Conservation (phyloP, 805 yeast species). For the Wickerhamomyces ciferrii region DNA sequence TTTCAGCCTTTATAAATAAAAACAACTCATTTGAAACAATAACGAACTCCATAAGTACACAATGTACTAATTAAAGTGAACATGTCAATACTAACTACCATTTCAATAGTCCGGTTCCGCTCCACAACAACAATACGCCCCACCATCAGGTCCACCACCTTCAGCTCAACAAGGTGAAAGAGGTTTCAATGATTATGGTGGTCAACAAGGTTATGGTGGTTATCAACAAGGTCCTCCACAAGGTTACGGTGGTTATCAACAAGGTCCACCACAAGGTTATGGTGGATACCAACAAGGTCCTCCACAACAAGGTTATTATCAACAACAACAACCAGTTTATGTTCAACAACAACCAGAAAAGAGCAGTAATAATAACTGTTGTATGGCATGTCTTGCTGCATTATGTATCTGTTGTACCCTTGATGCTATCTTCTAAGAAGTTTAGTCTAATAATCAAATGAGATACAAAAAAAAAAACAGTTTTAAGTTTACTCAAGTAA, state of each 20-base stretch:
- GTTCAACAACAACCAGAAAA: constrained; percentile 43
- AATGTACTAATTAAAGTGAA: neutral
- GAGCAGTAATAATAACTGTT: constrained; percentile 35
- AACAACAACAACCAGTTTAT: constrained; percentile 45
- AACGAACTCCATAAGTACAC: neutral
- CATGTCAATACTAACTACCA: neutral
- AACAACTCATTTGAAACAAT: no score
- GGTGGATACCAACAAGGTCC: constrained; percentile 34
- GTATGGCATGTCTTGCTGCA: constrained; percentile 49
- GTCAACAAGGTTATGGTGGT: constrained; percentile 23
- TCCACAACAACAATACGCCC: constrained; percentile 10
- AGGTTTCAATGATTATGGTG: constrained; percentile 17
- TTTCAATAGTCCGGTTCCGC: neutral
- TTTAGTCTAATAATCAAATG: neutral
- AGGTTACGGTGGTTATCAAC: constrained; percentile 29
- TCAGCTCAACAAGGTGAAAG: constrained; percentile 4
- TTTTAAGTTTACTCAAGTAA: no score
- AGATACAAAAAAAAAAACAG: no score
- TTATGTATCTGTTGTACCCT: constrained; percentile 51
- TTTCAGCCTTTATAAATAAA: neutral
- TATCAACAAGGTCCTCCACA: constrained; percentile 33
- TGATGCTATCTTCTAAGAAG: constrained; percentile 39
- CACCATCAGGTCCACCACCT: constrained; percentile 14
- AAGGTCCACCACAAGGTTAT: constrained; percentile 33
- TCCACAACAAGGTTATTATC: constrained; percentile 29